Evolutionary conservation across 176 grass and related monocot genomes (phyloP).

Genomic region (Poa annua): DNA sequence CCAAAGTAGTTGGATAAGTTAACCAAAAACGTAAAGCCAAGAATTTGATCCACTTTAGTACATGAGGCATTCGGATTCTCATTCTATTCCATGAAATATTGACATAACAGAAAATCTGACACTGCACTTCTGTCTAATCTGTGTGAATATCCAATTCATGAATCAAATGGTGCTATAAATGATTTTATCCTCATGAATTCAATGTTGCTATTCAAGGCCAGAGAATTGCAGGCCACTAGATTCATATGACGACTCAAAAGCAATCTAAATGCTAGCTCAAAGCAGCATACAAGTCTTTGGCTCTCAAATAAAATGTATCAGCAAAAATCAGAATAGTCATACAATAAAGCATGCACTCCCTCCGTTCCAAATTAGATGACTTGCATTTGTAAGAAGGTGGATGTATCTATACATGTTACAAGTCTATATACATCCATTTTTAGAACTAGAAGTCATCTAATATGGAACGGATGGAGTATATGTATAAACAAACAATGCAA

Average conservation of each 20-base stretch:
- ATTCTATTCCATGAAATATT: neutral
- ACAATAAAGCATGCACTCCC: constrained; percentile 3
- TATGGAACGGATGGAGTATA: no score
- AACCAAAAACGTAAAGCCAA: neutral
- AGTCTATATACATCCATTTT: no score
- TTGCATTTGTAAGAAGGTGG: no score
- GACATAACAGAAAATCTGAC: neutral
- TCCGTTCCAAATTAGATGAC: no score
- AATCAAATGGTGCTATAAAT: neutral
- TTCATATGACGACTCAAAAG: neutral
- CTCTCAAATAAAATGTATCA: neutral
- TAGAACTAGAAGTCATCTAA: no score
- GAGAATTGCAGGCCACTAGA: neutral
- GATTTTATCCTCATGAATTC: neutral
- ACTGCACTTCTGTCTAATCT: neutral
- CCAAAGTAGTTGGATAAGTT: neutral
- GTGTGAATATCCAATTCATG: neutral
- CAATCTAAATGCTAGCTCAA: neutral
- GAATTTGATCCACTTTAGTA: neutral
- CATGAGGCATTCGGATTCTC: neutral
- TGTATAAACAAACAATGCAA: neutral
- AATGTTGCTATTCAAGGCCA: neutral
- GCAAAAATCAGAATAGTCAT: neutral
- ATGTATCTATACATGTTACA: no score
- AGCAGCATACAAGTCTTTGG: neutral